Evolutionary conservation across 1,284 basidiomycete genomes (phyloP), one percentile per base, ranked within the genome.

Genomic region (Cryptococcus deneoformans): DNA sequence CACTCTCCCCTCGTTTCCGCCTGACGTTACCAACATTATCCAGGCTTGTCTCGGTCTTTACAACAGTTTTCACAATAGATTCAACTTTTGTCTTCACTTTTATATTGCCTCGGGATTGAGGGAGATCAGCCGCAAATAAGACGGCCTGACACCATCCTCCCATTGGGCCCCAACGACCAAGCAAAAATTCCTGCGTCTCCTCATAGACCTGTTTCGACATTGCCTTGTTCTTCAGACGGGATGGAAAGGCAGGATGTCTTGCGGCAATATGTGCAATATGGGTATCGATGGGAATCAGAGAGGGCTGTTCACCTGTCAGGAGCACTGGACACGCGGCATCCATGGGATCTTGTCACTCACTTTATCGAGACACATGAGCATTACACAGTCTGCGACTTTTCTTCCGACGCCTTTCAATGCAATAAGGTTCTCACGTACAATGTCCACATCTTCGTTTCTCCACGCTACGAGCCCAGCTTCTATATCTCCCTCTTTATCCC

Each of bases 331-430:
- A 48, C 14, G 9, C 14, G 35, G 16, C 37, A 48, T n/a, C n/a
- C 14, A 34, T 12, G 51, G 4, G 40, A 3, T 2, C 3, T 29
- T 11, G 20, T 6, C 3, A 62, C 77, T 6, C 65, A 89, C 89
- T 82, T 96, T 92, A 76, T 97, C 91, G 55, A 98, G 76, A 65
- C 91, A 92, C 90, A 99, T 98, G 29, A 99, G 80, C 53, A 97
- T 79, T 38, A 99, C 82, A 71, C 96, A 99, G 72, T 98, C 95
- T 0, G 90, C 92, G 0, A 97, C 93, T 76, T 99, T 99, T 39
- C 92, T 84, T 1, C 96, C 96, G 0, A 99, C 91, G 0, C 96
- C 96, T 46, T 90, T 84, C 63, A 92, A 85, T 68, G 83, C 86
- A 42, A 96, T 77, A 20, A 99, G 81, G 62, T 88, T 85, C 39